Evolutionary conservation across 345 rosid genomes (phyloP).

Genomic region (Eutrema japonicum): DNA sequence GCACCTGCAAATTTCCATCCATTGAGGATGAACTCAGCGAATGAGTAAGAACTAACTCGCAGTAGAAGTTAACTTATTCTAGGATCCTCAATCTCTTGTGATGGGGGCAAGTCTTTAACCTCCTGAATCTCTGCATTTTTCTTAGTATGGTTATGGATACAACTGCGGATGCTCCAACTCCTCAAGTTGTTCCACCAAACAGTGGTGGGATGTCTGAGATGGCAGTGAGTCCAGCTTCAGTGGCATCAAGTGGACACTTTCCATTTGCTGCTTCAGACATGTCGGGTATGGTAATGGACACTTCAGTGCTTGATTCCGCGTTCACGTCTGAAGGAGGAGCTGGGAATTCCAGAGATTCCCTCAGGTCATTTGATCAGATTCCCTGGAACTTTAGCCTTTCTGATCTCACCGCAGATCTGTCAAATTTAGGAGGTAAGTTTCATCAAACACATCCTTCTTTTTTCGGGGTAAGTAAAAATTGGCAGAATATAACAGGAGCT

Average conservation of each 20-base stretch:
- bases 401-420: constrained; percentile 86
- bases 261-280: constrained; percentile 89
- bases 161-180: constrained; percentile 60
- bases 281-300: constrained; percentile 86
- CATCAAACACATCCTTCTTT: background rate
- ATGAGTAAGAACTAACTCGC: constrained; percentile 65
- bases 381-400: constrained; percentile 93
- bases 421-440: constrained; percentile 72
- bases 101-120: background rate
- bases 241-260: constrained; percentile 87
- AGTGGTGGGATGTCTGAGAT: constrained; percentile 74
- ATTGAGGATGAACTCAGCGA: constrained; percentile 71
- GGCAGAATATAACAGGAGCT: background rate
- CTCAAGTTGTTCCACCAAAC: constrained; percentile 66
- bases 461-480: background rate
- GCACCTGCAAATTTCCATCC: constrained; percentile 87
- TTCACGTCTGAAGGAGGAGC: constrained; percentile 78
- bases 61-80: background rate
- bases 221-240: constrained; percentile 88
- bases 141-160: constrained; percentile 71
- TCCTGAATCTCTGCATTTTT: background rate
- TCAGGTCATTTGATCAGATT: constrained; percentile 88
- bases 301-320: constrained; percentile 80
- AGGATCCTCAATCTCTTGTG: no score
- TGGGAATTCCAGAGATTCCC: constrained; percentile 74